Conservation (phyloP, 2,329 filamentous ascomycete genomes). For the Alternaria arbusti region DNA sequence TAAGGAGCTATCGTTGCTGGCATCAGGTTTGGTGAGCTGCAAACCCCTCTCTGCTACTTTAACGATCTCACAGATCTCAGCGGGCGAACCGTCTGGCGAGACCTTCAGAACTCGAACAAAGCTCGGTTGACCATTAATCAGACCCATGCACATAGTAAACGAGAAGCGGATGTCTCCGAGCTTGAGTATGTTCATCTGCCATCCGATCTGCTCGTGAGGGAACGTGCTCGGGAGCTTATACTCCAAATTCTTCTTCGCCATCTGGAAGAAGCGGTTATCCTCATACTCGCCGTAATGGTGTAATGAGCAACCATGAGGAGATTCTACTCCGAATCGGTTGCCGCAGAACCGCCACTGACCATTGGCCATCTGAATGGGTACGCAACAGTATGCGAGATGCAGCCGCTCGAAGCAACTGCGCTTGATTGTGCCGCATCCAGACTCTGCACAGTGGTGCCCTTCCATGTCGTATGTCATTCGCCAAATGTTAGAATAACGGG, state of each 20-base stretch:
- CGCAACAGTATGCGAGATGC: neutral
- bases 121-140: neutral
- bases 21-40: neutral
- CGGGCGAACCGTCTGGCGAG: neutral
- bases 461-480: neutral
- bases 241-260: neutral
- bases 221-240: neutral
- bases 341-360: neutral
- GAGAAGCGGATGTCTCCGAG: neutral
- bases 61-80: neutral
- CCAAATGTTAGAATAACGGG: neutral
- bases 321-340: neutral
- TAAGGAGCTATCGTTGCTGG: neutral
- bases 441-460: neutral
- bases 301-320: neutral
- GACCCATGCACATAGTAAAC: neutral
- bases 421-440: neutral
- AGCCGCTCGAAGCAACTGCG: neutral
- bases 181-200: neutral
- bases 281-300: neutral
- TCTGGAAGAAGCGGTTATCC: neutral
- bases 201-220: neutral
- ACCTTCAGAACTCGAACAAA: neutral
- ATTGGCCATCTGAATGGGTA: neutral
- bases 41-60: neutral